Evolutionary conservation across 352 stramenopile species (phyloP), one percentile per base, ranked within the genome.

Genomic region (Pythium folliculosum): DNA sequence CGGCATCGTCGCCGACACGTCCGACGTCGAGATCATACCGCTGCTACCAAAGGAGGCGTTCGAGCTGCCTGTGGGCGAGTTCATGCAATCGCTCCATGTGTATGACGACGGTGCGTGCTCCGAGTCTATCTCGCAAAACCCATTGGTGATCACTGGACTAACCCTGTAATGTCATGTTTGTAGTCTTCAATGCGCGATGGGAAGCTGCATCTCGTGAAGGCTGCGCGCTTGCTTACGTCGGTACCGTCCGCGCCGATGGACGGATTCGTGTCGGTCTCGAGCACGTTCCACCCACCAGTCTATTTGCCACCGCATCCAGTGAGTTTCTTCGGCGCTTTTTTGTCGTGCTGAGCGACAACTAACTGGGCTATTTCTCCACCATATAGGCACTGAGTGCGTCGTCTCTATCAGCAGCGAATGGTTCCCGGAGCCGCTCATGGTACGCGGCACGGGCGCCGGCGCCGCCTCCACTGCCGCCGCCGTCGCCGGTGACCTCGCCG

Each of bases 381-480:
- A 63, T 67, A 52, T 52, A 71, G 84, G 76, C 57, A 86, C 81
- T 5, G 83, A 93, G 67, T 83, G 84, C 59, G 77, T 86, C 19
- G 58, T 93, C 10, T 77, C 77, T 17, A 87, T 91, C 35, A 63
- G 50, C 25, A 92, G 75, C 37, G 66, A 82, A 50, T 87, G 78
- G 69, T 93, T 91, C 52, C 80, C 67, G 0, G 73, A 82, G 52
- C 82, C 82, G 9, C 56, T 91, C 8, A 74, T 86, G 22, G 53
- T 93, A 3, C 80, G 77, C 54, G 85, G 82, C 52, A 84, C 85
- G 10, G 85, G 82, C 49, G 82, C 85, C 5, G 85, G 85, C 50
- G 69, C 80, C 50, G 67, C 76, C 48, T 86, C 88, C 14, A 93
- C 85, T 0, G 77, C 77, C 5, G 82, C 80, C 4, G 85, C 82